Evolutionary conservation across 139 green algal species (phyloP), one percentile per base, ranked within the genome.

Genomic region (Closterium sp.): DNA sequence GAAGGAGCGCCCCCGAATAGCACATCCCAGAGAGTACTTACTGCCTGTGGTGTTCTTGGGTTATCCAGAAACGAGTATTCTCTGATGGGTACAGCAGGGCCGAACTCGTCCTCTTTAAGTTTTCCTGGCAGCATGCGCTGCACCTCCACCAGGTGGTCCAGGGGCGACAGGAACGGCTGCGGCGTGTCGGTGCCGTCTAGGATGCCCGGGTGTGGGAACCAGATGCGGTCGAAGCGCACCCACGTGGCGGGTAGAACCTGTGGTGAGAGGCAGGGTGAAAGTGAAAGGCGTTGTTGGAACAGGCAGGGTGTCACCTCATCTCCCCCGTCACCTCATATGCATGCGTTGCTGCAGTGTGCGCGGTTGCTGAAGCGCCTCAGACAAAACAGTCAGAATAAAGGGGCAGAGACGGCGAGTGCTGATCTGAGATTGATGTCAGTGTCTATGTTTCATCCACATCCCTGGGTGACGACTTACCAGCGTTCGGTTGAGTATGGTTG

Each of bases 91-190:
- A 92, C 88, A 8, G 36, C 25, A 5, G 30, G 19, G 25, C 91
- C 88, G 86, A 92, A 93, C 9, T 90, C 86, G 30, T 89, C 88
- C 9, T 33, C 69, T 9, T 31, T 38, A 9, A 93, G 16, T 5
- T 38, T 4, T 7, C 30, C 30, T 25, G 90, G n/a, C 34, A 91
- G 86, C 90, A 93, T 93, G 12, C 91, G 88, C 25, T 87, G 31
- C 30, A 92, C 38, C 86, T 98, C 96, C 7, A 99, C 92, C 32
- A 99, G 92, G 88, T 99, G 97, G 93, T 99, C 97, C 31, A 97
- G 89, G 3, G 97, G 97, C 94, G 96, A 98, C 9, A 88, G 66
- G 91, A 97, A 98, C 3, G 97, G 97, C 90, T 98, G 94, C 6
- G 95, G 85, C 86, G 97, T 96, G 16, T 89, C 81, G 1, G 96